A percentile compares a stretch with the other conserved stretches of the same genome.
These are phyloP conservation scores for Xylaria nigripes DNA, from an alignment of 495 filamentous ascomycete genomes.

Conservation along the genomic window DNA sequence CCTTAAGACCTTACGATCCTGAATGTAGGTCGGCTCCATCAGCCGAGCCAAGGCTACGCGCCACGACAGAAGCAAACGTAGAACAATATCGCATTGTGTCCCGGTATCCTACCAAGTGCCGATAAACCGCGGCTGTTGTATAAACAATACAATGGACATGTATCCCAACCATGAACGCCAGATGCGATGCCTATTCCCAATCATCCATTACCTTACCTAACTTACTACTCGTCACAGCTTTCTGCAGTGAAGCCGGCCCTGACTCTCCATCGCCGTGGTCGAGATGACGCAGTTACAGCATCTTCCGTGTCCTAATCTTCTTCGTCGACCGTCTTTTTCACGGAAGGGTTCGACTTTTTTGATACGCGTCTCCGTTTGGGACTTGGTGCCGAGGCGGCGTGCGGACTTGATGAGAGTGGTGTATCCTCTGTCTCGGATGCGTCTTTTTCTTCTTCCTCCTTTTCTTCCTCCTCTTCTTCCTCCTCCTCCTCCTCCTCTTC, in stretches of 20 bases:
- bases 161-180: too few species aligned
- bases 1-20: too few species aligned
- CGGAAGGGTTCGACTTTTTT: constrained; percentile 13
- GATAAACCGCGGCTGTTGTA: too few species aligned
- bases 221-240: constrained; percentile 49
- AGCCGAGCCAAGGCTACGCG: too few species aligned
- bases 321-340: constrained; percentile 7
- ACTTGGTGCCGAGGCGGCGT: constrained; percentile 3
- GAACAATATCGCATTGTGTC: too few species aligned
- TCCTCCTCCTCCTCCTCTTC: constrained; percentile 1
- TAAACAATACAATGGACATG: too few species aligned
- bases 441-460: constrained; percentile 18
- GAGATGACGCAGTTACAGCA: constrained; percentile 17
- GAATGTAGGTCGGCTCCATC: too few species aligned
- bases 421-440: constrained; percentile 22
- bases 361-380: constrained; percentile 22
- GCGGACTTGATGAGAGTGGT: constrained; percentile 23
- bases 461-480: constrained; percentile 9
- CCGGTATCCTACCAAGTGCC: too few species aligned
- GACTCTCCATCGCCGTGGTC: constrained; percentile 30
- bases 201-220: too few species aligned
- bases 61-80: too few species aligned
- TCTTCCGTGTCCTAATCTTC: constrained; percentile 20
- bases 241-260: constrained; percentile 49
- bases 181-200: constrained; percentile 1